Conservation (phyloP, 208 protist species). For the Tritrichomonas foetus region DNA sequence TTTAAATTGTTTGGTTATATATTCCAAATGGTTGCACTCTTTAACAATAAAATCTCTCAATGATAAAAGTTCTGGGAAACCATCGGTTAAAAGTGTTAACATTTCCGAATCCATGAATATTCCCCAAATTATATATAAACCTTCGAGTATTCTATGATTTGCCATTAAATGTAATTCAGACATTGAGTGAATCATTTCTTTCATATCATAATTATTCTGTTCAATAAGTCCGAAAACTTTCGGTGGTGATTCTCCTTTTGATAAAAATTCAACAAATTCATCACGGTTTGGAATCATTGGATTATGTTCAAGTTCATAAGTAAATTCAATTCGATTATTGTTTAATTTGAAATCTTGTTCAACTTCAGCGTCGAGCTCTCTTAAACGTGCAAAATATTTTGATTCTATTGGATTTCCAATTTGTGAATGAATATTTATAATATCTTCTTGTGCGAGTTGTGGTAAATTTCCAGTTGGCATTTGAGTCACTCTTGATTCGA, state of each 20-base stretch:
- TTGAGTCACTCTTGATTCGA: background rate
- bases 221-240: background rate
- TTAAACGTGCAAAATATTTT: background rate
- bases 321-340: background rate
- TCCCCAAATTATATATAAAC: background rate
- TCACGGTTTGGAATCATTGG: slow-evolving; percentile 18
- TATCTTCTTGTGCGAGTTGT: background rate
- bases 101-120: background rate
- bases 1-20: background rate
- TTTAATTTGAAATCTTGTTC: background rate
- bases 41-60: background rate
- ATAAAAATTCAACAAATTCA: background rate
- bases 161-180: background rate
- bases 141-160: background rate
- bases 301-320: background rate
- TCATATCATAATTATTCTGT: too few relatives aligned
- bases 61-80: background rate
- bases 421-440: background rate
- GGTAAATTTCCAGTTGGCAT: background rate
- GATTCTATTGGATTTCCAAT: background rate
- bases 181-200: too few relatives aligned
- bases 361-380: background rate
- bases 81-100: background rate
- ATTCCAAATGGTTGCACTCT: background rate
- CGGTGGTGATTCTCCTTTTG: background rate